Conservation (phyloP, 129 eudicot species). For the Chrysanthemum lavandulifolium region DNA sequence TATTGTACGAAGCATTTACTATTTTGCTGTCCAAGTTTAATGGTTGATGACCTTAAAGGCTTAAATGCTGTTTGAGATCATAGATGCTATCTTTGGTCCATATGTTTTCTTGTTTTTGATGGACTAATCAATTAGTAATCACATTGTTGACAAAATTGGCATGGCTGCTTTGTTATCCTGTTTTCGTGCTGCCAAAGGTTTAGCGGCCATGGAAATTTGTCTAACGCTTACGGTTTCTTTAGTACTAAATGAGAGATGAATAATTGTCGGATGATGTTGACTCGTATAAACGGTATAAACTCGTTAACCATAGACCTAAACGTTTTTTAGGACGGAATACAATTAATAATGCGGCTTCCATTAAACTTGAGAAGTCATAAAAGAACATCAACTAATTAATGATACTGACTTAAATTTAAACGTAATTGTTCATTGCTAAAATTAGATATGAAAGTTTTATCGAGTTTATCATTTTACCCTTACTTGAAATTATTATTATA, state of each 20-base stretch:
- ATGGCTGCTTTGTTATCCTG: too few species aligned
- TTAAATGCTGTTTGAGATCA: neutral
- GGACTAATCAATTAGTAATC: neutral
- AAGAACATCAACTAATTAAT: too few species aligned
- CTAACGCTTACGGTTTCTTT: neutral
- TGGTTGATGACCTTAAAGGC: neutral
- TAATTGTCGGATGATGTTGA: neutral
- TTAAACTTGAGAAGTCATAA: too few species aligned
- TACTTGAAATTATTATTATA: too few species aligned
- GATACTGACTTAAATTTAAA: too few species aligned
- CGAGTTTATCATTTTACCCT: too few species aligned
- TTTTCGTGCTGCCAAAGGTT: neutral
- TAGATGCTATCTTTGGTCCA: neutral
- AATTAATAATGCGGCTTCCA: too few species aligned
- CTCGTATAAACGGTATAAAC: neutral
- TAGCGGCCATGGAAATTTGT: neutral
- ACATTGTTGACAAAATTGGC: neutral
- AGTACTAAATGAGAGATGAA: too few species aligned
- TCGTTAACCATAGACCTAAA: too few species aligned
- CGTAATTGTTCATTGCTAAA: too few species aligned
- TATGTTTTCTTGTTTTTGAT: neutral
- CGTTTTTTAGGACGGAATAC: too few species aligned
- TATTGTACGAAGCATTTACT: neutral
- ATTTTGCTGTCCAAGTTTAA: neutral
- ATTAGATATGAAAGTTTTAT: too few species aligned